These are phyloP conservation scores for Beauveria rudraprayagi DNA, from an alignment of 2,329 filamentous ascomycete genomes.

Conservation along the genomic window DNA sequence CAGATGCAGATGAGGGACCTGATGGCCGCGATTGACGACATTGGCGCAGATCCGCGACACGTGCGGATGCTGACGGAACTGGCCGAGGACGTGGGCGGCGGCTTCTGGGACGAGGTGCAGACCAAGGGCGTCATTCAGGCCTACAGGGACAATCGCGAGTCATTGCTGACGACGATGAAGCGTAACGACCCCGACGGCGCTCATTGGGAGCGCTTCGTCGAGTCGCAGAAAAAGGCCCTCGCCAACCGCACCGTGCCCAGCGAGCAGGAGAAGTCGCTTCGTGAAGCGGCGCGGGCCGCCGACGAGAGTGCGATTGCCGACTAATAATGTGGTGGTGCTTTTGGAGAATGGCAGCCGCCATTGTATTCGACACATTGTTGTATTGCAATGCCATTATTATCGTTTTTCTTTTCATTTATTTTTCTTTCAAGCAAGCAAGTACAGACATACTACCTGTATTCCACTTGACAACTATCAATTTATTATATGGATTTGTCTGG, in stretches of 20 bases:
- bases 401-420: not conserved
- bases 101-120: conserved; percentile 46
- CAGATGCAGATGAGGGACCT: conserved; percentile 41
- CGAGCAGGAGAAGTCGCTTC: conserved; percentile 19
- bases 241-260: conserved; percentile 38
- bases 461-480: not conserved
- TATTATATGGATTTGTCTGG: not conserved
- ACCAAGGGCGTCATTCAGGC: conserved; percentile 52
- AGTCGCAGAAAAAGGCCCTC: conserved; percentile 51
- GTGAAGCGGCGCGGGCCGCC: conserved; percentile 7
- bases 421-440: not conserved
- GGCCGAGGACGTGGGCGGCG: conserved; percentile 54
- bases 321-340: conserved; percentile 18
- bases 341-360: not conserved
- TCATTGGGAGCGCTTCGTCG: conserved; percentile 54
- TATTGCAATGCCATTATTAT: not conserved
- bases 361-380: not conserved
- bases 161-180: conserved; percentile 41
- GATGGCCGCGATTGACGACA: conserved; percentile 40
- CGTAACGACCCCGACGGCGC: conserved; percentile 52
- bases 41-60: conserved; percentile 43
- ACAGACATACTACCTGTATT: not conserved
- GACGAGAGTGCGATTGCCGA: conserved; percentile 38
- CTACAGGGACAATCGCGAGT: conserved; percentile 50
- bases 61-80: conserved; percentile 49